These are phyloP conservation scores for Dendrobium nobile DNA, from an alignment of 106 monocot genomes.

Conservation along the genomic window DNA sequence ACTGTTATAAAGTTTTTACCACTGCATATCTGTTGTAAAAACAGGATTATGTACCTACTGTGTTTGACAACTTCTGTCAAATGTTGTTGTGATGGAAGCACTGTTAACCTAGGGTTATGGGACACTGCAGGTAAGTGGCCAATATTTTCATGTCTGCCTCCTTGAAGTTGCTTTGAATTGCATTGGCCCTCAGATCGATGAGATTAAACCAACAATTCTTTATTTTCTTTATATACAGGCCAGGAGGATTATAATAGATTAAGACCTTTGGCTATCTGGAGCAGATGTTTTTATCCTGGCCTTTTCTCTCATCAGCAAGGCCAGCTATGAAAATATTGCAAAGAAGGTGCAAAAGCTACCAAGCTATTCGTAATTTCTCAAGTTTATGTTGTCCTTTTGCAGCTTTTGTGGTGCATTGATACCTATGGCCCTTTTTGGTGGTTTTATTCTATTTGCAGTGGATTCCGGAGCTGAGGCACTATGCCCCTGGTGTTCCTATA, in stretches of 20 bases:
- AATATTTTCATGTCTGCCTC: background rate
- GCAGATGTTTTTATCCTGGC: constrained; percentile 68
- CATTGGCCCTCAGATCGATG: background rate
- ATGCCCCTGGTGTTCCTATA: constrained; percentile 70
- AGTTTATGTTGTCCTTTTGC: background rate
- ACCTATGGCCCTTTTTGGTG: background rate
- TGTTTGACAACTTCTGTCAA: constrained; percentile 10
- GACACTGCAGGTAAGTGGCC: constrained; percentile 6
- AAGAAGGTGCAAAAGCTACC: constrained; percentile 42
- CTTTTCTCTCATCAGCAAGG: constrained; percentile 72
- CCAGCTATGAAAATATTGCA: constrained; percentile 69
- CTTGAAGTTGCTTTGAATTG: background rate
- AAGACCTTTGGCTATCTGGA: constrained; percentile 66
- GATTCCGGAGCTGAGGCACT: constrained; percentile 71
- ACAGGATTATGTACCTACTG: constrained; percentile 4
- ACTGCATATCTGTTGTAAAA: background rate
- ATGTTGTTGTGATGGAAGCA: constrained; percentile 9
- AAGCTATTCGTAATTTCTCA: background rate
- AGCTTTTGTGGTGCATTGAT: background rate
- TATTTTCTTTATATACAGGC: constrained; percentile 27
- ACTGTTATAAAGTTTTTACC: background rate
- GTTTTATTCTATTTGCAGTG: constrained; percentile 30
- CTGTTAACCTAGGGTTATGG: constrained; percentile 8
- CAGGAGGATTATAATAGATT: constrained; percentile 75
- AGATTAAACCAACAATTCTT: background rate